These are phyloP conservation scores for Dryas drummondii DNA, from an alignment of 306 rosid genomes.

Conservation along the genomic window DNA sequence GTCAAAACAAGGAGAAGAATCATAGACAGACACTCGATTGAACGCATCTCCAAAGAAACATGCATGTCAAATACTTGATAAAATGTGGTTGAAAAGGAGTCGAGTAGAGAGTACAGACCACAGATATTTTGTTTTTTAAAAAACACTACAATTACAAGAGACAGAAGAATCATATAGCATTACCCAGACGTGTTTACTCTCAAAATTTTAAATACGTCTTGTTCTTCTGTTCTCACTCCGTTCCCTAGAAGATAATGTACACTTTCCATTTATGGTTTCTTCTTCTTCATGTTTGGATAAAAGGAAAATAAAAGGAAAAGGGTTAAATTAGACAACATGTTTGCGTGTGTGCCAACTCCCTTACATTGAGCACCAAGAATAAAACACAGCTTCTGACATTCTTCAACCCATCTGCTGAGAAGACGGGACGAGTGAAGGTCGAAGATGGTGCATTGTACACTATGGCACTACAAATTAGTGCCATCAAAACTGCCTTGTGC, in stretches of 20 bases:
- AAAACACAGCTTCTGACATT: conserved; percentile 26
- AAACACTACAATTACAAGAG: conserved; percentile 1
- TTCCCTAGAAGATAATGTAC: conserved; percentile 40
- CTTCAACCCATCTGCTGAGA: conserved; percentile 16
- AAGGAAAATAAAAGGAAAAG: conserved; percentile 3
- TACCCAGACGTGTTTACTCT: conserved; percentile 26
- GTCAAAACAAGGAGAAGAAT: too few relatives aligned
- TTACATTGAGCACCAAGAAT: conserved; percentile 29
- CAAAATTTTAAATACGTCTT: conserved; percentile 29
- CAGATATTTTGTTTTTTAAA: background rate
- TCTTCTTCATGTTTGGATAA: conserved; percentile 14
- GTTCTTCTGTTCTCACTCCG: conserved; percentile 20
- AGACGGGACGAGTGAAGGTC: conserved; percentile 25
- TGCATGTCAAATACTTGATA: background rate
- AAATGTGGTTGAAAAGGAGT: background rate
- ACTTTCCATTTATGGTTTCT: conserved; percentile 19
- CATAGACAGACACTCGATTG: too few relatives aligned
- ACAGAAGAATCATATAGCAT: conserved; percentile 20
- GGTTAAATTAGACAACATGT: conserved; percentile 39
- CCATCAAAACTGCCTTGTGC: conserved; percentile 73
- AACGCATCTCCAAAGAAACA: background rate
- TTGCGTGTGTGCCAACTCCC: conserved; percentile 27
- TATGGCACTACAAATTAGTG: conserved; percentile 38
- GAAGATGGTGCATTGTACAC: conserved; percentile 13
- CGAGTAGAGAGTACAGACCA: background rate